Evolutionary conservation across 495 filamentous ascomycete species (phyloP).

Genomic region (Aspergillus steynii): DNA sequence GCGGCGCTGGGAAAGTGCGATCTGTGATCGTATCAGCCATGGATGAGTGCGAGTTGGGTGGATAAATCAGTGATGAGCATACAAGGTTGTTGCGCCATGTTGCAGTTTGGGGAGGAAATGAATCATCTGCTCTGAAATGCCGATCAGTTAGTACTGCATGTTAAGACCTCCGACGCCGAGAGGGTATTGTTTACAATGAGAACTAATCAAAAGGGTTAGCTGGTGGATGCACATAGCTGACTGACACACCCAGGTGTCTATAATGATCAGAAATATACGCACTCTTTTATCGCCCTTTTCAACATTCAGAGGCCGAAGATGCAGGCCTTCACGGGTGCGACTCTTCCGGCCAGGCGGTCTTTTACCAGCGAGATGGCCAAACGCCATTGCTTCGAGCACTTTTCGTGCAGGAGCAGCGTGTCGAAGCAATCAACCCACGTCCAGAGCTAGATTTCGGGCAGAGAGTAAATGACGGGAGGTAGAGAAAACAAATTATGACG

Average conservation of each 20-base stretch:
- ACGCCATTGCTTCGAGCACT: slow-evolving; percentile 25
- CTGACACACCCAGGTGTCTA: neutral
- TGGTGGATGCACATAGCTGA: neutral
- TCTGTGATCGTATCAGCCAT: slow-evolving; percentile 29
- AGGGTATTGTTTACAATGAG: slow-evolving; percentile 19
- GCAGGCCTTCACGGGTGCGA: slow-evolving; percentile 23
- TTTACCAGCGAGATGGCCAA: slow-evolving; percentile 12
- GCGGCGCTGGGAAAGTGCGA: slow-evolving; percentile 55
- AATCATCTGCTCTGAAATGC: slow-evolving; percentile 30
- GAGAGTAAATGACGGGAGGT: neutral
- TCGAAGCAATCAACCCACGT: neutral
- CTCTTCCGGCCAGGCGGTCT: slow-evolving; percentile 6
- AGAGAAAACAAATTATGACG: neutral
- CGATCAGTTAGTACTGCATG: slow-evolving; percentile 9
- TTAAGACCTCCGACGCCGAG: neutral
- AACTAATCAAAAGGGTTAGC: slow-evolving; percentile 19
- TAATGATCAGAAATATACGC: slow-evolving; percentile 15
- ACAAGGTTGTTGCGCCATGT: slow-evolving; percentile 56
- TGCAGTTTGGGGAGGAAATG: slow-evolving; percentile 31
- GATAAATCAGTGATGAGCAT: slow-evolving; percentile 5
- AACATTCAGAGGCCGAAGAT: slow-evolving; percentile 34
- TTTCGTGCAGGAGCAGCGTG: neutral
- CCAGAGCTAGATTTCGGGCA: neutral
- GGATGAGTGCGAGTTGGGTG: neutral
- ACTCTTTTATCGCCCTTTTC: slow-evolving; percentile 37